Percentiles rank a stretch among this genome's conserved stretches.
These are phyloP conservation scores for Coccomyxa sp. DNA, from an alignment of 139 green algal species.

Conservation along the genomic window DNA sequence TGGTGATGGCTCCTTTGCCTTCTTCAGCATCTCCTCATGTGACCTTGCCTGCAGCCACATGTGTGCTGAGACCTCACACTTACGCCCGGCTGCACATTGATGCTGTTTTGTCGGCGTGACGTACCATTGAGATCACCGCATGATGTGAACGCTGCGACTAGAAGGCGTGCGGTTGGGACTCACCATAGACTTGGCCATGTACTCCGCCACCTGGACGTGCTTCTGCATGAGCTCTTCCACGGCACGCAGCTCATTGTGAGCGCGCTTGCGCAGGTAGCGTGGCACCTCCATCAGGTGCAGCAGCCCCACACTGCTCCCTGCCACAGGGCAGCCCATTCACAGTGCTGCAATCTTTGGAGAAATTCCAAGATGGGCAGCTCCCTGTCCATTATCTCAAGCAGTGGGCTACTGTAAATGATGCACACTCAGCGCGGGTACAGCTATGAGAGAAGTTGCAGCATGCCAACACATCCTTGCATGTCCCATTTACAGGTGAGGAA, in stretches of 20 bases:
- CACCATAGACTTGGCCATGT: neutral
- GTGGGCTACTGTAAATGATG: neutral
- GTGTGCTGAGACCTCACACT: too few relatives aligned
- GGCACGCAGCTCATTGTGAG: conserved; percentile 49
- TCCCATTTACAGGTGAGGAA: neutral
- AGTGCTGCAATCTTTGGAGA: neutral
- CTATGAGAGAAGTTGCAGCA: neutral
- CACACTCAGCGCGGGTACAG: neutral
- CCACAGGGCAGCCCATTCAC: neutral
- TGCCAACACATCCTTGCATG: neutral
- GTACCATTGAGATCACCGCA: too few relatives aligned
- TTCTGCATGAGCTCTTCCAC: conserved; percentile 56
- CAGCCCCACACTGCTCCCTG: conserved; percentile 38
- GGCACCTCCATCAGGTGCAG: conserved; percentile 82
- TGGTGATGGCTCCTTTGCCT: too few relatives aligned
- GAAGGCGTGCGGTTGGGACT: neutral
- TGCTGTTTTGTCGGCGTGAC: too few relatives aligned
- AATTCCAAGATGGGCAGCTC: conserved; percentile 19
- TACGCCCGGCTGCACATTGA: too few relatives aligned
- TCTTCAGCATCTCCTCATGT: too few relatives aligned
- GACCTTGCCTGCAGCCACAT: too few relatives aligned
- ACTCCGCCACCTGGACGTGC: neutral
- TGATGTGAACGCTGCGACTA: too few relatives aligned
- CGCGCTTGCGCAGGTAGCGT: conserved; percentile 63
- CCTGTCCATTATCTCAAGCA: too few relatives aligned